These are phyloP conservation scores for Hypoxylon rubiginosum DNA, from an alignment of 2,329 filamentous ascomycete genomes.

Conservation along the genomic window DNA sequence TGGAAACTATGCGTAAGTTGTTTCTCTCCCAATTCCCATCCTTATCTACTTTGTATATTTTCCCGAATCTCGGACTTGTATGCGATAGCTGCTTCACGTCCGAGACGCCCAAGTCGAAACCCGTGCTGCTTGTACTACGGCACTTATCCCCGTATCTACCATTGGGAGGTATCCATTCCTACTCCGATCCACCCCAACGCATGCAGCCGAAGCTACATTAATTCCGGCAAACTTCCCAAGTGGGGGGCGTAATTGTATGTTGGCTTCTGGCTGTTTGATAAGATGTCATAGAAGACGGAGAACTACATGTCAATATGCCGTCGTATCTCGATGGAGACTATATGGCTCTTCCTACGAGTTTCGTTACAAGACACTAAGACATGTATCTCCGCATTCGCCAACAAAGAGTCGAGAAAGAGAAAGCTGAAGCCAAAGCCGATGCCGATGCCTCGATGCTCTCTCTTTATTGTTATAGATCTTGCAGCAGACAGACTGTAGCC, in stretches of 20 bases:
- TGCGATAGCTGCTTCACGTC: slow-evolving; percentile 18
- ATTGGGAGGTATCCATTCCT: slow-evolving; percentile 6
- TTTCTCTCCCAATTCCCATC: neutral
- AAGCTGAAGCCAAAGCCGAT: neutral
- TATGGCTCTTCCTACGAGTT: neutral
- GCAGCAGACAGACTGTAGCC: slow-evolving; percentile 6
- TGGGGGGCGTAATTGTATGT: slow-evolving; percentile 24
- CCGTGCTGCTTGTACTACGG: no score
- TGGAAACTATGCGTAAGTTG: slow-evolving; percentile 35
- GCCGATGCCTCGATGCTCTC: neutral
- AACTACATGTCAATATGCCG: neutral
- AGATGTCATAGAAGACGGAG: slow-evolving; percentile 20
- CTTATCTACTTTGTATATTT: neutral
- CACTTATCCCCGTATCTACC: slow-evolving; percentile 11
- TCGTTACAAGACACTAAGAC: neutral
- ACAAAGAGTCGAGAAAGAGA: slow-evolving; percentile 20
- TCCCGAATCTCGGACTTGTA: slow-evolving; percentile 14
- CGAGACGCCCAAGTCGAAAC: slow-evolving; percentile 19
- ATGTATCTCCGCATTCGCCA: slow-evolving; percentile 1
- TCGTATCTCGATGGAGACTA: neutral
- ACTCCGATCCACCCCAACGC: slow-evolving; percentile 19
- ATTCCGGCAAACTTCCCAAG: slow-evolving; percentile 38
- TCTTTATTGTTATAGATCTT: slow-evolving; percentile 19
- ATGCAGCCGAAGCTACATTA: slow-evolving; percentile 34
- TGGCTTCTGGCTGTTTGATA: slow-evolving; percentile 20